phyloP scores from a whole-genome alignment of 164 flowering plant species.

The Piper longum region DNA sequence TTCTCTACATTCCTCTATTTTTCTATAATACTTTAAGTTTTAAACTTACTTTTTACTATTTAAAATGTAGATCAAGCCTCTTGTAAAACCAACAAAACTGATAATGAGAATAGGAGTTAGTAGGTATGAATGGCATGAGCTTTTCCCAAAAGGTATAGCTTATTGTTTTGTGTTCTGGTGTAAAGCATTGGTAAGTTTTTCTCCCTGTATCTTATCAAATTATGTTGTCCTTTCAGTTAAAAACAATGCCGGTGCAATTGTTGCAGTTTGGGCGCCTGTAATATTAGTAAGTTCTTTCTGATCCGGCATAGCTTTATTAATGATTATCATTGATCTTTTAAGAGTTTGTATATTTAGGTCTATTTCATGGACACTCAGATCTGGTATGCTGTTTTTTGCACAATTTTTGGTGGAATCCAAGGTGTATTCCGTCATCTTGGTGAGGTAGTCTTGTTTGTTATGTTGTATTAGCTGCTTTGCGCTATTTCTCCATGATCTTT shows the following conservation, averaged over 20 bases:
- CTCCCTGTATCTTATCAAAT: not conserved
- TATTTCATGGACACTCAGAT: constrained; percentile 51
- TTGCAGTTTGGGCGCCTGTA: constrained; percentile 91
- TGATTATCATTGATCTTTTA: no score
- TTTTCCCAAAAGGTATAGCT: constrained; percentile 68
- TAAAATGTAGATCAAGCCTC: constrained; percentile 67
- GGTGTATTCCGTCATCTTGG: constrained; percentile 79
- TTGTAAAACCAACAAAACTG: constrained; percentile 67
- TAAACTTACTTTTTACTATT: no score
- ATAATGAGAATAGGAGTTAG: constrained; percentile 60
- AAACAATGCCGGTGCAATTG: constrained; percentile 76
- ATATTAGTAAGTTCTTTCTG: constrained; percentile 53
- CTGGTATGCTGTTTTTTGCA: constrained; percentile 45
- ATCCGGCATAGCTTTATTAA: not conserved
- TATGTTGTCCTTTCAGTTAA: constrained; percentile 34
- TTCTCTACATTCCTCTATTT: not conserved
- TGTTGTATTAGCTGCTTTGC: not conserved
- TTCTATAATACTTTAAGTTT: not conserved
- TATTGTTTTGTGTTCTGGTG: not conserved
- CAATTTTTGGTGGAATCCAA: constrained; percentile 37
- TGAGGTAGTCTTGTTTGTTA: constrained; percentile 40
- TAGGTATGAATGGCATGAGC: constrained; percentile 76
- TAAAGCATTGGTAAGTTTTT: not conserved
- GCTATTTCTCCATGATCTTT: not conserved
- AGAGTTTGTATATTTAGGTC: constrained; percentile 16